phyloP scores from a whole-genome alignment of 352 stramenopile species.

The Phytophthora macrochlamydospora region DNA sequence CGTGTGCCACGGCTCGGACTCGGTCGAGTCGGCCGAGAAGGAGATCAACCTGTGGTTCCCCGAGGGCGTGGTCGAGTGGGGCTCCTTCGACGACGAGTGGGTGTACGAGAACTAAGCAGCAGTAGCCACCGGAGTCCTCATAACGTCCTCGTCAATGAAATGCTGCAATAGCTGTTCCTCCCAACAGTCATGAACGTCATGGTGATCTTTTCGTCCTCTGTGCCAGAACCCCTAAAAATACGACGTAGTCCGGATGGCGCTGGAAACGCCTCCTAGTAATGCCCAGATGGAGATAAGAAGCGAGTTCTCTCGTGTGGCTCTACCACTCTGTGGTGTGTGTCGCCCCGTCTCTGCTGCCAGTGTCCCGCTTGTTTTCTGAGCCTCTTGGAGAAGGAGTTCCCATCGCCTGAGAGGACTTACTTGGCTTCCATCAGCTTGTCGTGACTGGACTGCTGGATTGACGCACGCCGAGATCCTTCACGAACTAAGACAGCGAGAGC shows the following conservation, averaged over 20 bases:
- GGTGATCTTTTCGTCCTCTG: neutral
- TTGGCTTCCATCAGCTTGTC: neutral
- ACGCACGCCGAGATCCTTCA: conserved; percentile 10
- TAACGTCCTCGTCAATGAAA: conserved; percentile 1
- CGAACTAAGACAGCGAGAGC: neutral
- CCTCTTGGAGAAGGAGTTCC: neutral
- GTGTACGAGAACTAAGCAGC: conserved; percentile 94
- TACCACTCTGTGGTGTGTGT: conserved; percentile 12
- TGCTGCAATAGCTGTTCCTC: neutral
- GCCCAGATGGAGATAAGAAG: conserved; percentile 13
- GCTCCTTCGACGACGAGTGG: conserved; percentile 91
- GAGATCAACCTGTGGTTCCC: conserved; percentile 99
- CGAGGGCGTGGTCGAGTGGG: conserved; percentile 92
- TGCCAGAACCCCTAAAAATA: conserved; percentile 2
- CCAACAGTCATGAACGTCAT: neutral
- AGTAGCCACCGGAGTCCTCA: neutral
- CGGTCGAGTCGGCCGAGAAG: conserved; percentile 96
- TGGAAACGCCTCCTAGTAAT: conserved; percentile 10
- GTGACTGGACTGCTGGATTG: conserved; percentile 14
- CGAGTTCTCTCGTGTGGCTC: conserved; percentile 8
- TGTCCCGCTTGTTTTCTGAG: neutral
- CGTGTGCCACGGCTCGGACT: conserved; percentile 94
- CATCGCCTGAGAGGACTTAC: neutral
- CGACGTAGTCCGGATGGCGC: neutral
- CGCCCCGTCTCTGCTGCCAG: conserved; percentile 13